Conservation (phyloP, 2,329 filamentous ascomycete species). For the Scytalidium lignicola region DNA sequence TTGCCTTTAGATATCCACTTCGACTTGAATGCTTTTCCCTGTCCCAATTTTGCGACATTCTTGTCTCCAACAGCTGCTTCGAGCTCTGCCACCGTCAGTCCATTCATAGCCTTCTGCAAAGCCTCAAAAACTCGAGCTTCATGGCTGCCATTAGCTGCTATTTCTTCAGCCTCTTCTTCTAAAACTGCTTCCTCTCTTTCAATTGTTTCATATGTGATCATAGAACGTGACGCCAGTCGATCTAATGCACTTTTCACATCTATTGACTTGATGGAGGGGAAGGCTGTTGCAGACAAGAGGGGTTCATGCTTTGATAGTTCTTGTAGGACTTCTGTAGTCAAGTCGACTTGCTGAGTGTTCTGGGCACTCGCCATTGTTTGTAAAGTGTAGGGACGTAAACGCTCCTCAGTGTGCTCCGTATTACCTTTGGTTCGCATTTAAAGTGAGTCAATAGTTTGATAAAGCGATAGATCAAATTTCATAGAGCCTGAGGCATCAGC, state of each 20-base stretch:
- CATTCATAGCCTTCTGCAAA: conserved; percentile 66
- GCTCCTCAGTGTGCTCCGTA: background rate
- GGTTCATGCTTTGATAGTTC: conserved; percentile 59
- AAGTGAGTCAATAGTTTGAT: background rate
- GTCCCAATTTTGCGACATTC: conserved; percentile 73
- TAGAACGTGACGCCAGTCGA: conserved; percentile 74
- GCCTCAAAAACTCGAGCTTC: conserved; percentile 80
- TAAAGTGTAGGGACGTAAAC: background rate
- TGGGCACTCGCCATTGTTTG: conserved; percentile 39
- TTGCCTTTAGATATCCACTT: conserved; percentile 64
- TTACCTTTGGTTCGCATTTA: background rate
- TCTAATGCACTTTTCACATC: conserved; percentile 84
- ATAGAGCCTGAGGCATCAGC: background rate
- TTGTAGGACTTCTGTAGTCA: conserved; percentile 60
- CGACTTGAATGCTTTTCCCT: conserved; percentile 87
- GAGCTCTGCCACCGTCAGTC: conserved; percentile 73
- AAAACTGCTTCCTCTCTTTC: conserved; percentile 74
- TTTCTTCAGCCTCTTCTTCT: conserved; percentile 68
- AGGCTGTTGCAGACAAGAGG: conserved; percentile 63
- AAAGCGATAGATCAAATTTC: background rate
- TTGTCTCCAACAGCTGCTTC: conserved; percentile 67
- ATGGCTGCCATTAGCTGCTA: conserved; percentile 71
- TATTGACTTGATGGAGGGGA: conserved; percentile 60
- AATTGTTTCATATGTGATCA: conserved; percentile 80
- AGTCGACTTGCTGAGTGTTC: conserved; percentile 41